phyloP scores from a whole-genome alignment of 495 filamentous ascomycete genomes.

The Neohortaea acidophila region DNA sequence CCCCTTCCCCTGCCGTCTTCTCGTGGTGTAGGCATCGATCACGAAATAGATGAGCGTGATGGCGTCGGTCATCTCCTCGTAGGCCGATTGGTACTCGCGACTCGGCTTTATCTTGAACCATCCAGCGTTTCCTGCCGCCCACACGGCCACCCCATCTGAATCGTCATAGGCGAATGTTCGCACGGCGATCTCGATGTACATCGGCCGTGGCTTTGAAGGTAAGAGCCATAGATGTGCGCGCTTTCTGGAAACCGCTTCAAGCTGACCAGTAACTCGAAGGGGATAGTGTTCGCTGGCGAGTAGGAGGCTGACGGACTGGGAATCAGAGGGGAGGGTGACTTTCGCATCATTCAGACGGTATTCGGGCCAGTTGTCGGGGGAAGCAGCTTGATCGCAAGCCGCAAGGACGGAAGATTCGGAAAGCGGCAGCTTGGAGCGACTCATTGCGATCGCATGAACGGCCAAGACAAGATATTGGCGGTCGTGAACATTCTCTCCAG shows the following conservation, averaged over 20 bases:
- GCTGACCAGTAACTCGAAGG: constrained; percentile 37
- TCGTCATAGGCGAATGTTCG: constrained; percentile 56
- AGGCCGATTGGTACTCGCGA: constrained; percentile 43
- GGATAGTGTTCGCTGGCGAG: constrained; percentile 37
- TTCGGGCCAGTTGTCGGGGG: constrained; percentile 47
- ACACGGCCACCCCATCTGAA: constrained; percentile 44
- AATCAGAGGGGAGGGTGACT: constrained; percentile 31
- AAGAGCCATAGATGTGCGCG: neutral
- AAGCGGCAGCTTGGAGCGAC: constrained; percentile 10
- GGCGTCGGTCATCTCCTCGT: constrained; percentile 51
- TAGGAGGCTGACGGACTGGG: constrained; percentile 38
- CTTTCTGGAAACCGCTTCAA: constrained; percentile 1
- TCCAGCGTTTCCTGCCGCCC: constrained; percentile 62
- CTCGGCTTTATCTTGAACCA: constrained; percentile 62
- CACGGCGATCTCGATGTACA: constrained; percentile 48
- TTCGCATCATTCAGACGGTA: constrained; percentile 40
- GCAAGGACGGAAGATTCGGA: constrained; percentile 42
- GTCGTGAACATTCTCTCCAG: too few relatives aligned
- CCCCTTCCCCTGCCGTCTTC: constrained; percentile 14
- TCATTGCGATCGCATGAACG: constrained; percentile 1
- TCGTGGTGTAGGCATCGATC: constrained; percentile 32
- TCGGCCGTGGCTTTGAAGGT: constrained; percentile 17
- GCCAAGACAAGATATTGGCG: neutral
- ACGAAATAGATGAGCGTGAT: constrained; percentile 57
- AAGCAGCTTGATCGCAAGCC: constrained; percentile 36